Percentiles rank a stretch among this genome's conserved stretches.
Conservation (phyloP, 208 protist genomes). For the Blastocrithidia nonstop region DNA sequence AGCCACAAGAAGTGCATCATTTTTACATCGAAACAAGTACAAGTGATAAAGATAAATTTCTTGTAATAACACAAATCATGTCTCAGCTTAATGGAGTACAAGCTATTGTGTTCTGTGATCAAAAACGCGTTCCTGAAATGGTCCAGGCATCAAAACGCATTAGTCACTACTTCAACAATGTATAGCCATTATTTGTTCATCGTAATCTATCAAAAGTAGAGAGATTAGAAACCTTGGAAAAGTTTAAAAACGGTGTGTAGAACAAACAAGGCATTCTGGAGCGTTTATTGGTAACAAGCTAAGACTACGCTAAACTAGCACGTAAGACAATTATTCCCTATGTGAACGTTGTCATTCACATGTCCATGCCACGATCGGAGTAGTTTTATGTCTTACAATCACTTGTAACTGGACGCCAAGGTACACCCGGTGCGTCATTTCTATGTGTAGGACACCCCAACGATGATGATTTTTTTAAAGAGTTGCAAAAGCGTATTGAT, state of each 20-base stretch:
- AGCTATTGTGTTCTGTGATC: constrained; percentile 77
- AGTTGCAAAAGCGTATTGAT: constrained; percentile 39
- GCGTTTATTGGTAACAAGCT: constrained; percentile 80
- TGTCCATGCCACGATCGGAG: constrained; percentile 55
- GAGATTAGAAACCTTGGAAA: constrained; percentile 50
- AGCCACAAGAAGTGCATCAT: constrained; percentile 63
- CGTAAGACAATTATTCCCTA: constrained; percentile 78
- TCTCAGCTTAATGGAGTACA: constrained; percentile 79
- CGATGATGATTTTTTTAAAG: constrained; percentile 17
- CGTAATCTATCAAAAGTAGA: constrained; percentile 59
- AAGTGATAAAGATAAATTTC: constrained; percentile 69
- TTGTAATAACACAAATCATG: constrained; percentile 63
- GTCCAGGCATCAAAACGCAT: constrained; percentile 27
- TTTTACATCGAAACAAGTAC: constrained; percentile 46
- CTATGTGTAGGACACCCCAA: constrained; percentile 47
- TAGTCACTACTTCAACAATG: constrained; percentile 59
- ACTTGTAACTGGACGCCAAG: constrained; percentile 56
- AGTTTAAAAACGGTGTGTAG: constrained; percentile 71
- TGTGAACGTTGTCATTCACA: constrained; percentile 84
- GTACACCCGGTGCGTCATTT: constrained; percentile 68
- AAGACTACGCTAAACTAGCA: constrained; percentile 84
- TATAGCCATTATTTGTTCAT: constrained; percentile 66
- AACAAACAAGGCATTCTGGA: constrained; percentile 69
- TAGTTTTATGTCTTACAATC: constrained; percentile 83
- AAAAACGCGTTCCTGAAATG: constrained; percentile 74